These are phyloP conservation scores for Saturnispora sekii DNA, from an alignment of 805 yeast species.

Conservation along the genomic window DNA sequence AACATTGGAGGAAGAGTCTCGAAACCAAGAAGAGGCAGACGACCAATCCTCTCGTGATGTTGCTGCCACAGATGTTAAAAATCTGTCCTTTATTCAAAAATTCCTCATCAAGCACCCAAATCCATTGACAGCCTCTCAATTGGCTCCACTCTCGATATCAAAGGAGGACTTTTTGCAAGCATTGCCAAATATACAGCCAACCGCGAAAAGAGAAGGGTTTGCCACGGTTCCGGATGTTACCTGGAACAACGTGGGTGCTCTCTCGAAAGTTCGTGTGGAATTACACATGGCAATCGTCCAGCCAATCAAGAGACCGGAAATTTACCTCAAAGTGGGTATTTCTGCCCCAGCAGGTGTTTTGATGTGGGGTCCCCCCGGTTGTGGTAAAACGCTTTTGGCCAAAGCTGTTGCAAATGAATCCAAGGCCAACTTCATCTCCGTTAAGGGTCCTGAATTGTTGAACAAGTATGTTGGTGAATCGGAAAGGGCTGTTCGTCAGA, in stretches of 20 bases:
- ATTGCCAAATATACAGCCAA: slow-evolving; percentile 88
- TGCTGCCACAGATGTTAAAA: slow-evolving; percentile 5
- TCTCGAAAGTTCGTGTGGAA: slow-evolving; percentile 71
- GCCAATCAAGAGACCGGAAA: slow-evolving; percentile 87
- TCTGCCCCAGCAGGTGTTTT: slow-evolving; percentile 95
- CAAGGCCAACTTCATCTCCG: slow-evolving; percentile 89
- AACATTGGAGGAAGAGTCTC: background rate
- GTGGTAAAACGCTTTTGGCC: slow-evolving; percentile 93
- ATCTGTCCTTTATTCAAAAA: slow-evolving; percentile 53
- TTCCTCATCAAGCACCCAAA: slow-evolving; percentile 69
- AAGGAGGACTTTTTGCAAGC: slow-evolving; percentile 78
- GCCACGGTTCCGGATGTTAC: slow-evolving; percentile 97
- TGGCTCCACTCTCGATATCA: slow-evolving; percentile 65
- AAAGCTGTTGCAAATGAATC: slow-evolving; percentile 98
- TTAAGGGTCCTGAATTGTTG: slow-evolving; percentile 92
- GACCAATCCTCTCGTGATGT: background rate
- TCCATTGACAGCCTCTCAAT: slow-evolving; percentile 66
- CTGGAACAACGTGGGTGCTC: slow-evolving; percentile 93
- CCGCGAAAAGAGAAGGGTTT: slow-evolving; percentile 96
- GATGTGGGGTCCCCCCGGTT: slow-evolving; percentile 99
- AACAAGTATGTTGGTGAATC: slow-evolving; percentile 95
- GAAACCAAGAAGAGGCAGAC: background rate
- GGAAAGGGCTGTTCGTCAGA: slow-evolving; percentile 86
- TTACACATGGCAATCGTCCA: slow-evolving; percentile 96
- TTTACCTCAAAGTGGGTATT: slow-evolving; percentile 84